Conservation (phyloP, 2,329 filamentous ascomycete genomes). For the Cylindrodendrum hubeiense region DNA sequence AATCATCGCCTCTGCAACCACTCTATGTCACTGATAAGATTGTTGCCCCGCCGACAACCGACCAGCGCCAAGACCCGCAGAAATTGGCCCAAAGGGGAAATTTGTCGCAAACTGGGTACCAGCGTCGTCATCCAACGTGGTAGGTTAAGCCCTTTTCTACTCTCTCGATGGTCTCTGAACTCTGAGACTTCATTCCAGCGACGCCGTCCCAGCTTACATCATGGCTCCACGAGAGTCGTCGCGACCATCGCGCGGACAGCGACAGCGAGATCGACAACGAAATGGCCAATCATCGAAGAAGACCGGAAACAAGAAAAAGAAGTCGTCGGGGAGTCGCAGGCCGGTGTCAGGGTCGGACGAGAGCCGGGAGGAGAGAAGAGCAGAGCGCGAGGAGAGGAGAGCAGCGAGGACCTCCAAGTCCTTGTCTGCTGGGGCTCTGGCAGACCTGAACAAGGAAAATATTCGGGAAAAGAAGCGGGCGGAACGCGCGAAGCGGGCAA, state of each 20-base stretch:
- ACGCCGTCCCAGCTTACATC: conserved; percentile 30
- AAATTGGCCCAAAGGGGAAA: conserved; percentile 39
- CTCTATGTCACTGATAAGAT: conserved; percentile 48
- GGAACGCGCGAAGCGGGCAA: conserved; percentile 52
- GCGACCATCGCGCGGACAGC: conserved; percentile 45
- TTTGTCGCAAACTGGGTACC: conserved; percentile 26
- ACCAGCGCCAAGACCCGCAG: conserved; percentile 31
- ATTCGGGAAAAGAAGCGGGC: conserved; percentile 61
- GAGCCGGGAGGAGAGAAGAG: conserved; percentile 37
- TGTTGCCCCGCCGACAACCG: conserved; percentile 57
- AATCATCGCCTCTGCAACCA: conserved; percentile 39
- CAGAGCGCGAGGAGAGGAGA: conserved; percentile 43
- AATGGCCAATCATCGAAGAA: conserved; percentile 47
- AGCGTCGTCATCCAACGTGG: conserved; percentile 32
- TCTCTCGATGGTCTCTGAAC: conserved; percentile 16
- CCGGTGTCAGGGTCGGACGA: conserved; percentile 51
- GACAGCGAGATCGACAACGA: conserved; percentile 38
- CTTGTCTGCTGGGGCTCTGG: conserved; percentile 69
- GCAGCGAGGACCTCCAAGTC: conserved; percentile 43
- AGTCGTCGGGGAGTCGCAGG: conserved; percentile 45
- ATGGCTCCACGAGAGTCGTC: conserved; percentile 54
- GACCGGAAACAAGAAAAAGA: conserved; percentile 53
- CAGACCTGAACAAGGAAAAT: conserved; percentile 74
- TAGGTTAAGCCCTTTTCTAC: conserved; percentile 24
- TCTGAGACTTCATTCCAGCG: conserved; percentile 42